phyloP scores from a whole-genome alignment of 805 yeast genomes.

The Yamadazyma laniorum region DNA sequence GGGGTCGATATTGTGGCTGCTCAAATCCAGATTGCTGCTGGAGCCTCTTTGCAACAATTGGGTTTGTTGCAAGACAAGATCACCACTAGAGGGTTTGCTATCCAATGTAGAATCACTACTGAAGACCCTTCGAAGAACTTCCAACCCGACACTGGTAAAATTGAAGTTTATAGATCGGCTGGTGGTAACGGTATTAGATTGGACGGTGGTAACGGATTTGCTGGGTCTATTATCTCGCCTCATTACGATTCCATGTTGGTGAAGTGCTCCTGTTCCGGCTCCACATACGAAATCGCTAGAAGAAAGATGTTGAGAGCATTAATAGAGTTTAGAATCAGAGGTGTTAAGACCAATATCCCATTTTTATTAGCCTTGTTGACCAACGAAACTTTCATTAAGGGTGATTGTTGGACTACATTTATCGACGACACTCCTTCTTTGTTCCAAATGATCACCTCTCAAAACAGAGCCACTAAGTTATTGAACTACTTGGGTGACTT shows the following conservation, averaged over 20 bases:
- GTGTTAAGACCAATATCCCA: slow-evolving; percentile 98
- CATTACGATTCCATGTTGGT: slow-evolving; percentile 98
- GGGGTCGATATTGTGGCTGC: slow-evolving; percentile 98
- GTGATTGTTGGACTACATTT: slow-evolving; percentile 96
- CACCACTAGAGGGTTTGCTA: slow-evolving; percentile 95
- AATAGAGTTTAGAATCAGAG: slow-evolving; percentile 97
- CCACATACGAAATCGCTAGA: slow-evolving; percentile 94
- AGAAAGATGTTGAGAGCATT: slow-evolving; percentile 96
- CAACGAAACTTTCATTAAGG: slow-evolving; percentile 79
- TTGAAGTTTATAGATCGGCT: slow-evolving; percentile 95
- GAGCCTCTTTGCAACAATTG: slow-evolving; percentile 87
- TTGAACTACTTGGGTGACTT: slow-evolving; percentile 89
- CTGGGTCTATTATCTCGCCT: slow-evolving; percentile 94
- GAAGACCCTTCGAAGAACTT: slow-evolving; percentile 96
- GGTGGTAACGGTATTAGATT: slow-evolving; percentile 99
- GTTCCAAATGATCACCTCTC: slow-evolving; percentile 91
- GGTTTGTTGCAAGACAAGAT: slow-evolving; percentile 93
- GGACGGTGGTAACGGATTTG: slow-evolving; percentile 98
- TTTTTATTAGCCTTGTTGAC: slow-evolving; percentile 89
- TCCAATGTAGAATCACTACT: slow-evolving; percentile 98
- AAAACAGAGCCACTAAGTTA: slow-evolving; percentile 94
- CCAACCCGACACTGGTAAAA: slow-evolving; percentile 98
- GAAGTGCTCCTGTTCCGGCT: slow-evolving; percentile 95
- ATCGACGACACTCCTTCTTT: slow-evolving; percentile 97
- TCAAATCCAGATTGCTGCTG: slow-evolving; percentile 98